These are phyloP conservation scores for Leucosporidium creatinivorum DNA, from an alignment of 768 basidiomycete species.

Conservation along the genomic window DNA sequence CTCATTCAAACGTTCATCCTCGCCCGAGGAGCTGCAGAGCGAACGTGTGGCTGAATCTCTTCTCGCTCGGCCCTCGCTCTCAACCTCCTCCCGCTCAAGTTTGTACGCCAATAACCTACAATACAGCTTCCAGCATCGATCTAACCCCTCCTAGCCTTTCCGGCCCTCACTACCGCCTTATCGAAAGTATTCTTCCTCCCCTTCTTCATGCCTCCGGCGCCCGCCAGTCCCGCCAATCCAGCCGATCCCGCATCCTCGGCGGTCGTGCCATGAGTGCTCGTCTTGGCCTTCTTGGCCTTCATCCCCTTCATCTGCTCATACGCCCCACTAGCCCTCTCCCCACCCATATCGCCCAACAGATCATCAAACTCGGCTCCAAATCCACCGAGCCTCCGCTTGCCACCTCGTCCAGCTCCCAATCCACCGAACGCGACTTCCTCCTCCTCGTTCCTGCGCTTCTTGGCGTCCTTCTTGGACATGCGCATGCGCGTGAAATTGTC, in stretches of 20 bases:
- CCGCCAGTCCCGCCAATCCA: slow-evolving; percentile 20
- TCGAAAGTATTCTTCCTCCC: slow-evolving; percentile 34
- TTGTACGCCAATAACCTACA: too few relatives aligned
- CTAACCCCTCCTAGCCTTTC: background rate
- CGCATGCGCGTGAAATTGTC: slow-evolving; percentile 85
- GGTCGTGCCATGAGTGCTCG: background rate
- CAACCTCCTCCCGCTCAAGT: too few relatives aligned
- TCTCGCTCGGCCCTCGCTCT: too few relatives aligned
- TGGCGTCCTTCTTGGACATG: slow-evolving; percentile 79
- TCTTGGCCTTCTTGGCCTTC: slow-evolving; percentile 7
- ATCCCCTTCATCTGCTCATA: slow-evolving; percentile 69
- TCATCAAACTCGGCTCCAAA: slow-evolving; percentile 80
- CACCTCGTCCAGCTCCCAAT: slow-evolving; percentile 40
- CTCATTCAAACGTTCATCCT: too few relatives aligned
- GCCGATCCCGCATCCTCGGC: slow-evolving; percentile 24
- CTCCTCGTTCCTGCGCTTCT: slow-evolving; percentile 67
- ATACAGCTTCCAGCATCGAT: too few relatives aligned
- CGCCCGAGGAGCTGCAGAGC: too few relatives aligned
- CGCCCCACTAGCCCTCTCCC: slow-evolving; percentile 54
- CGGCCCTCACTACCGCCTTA: slow-evolving; percentile 33
- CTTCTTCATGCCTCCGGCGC: slow-evolving; percentile 26
- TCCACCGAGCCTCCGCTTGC: slow-evolving; percentile 45
- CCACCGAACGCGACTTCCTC: slow-evolving; percentile 81
- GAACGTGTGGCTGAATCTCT: too few relatives aligned
- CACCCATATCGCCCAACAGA: slow-evolving; percentile 47